phyloP scores from a whole-genome alignment of 1,139 yeast genomes.

The Blastobotrys aristatus region DNA sequence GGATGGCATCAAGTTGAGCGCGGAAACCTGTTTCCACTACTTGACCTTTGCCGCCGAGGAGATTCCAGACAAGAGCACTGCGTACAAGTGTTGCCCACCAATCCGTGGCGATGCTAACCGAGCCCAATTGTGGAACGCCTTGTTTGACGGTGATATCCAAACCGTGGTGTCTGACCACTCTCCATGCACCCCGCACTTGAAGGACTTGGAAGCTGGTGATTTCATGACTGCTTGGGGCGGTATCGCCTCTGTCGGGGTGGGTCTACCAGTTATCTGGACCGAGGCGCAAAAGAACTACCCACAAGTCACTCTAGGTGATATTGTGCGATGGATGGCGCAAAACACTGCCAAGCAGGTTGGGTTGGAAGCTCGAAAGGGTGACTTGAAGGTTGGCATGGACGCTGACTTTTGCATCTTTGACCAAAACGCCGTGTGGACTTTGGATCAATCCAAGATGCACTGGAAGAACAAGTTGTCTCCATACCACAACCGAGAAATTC shows the following conservation, averaged over 20 bases:
- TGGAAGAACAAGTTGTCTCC: conserved; percentile 89
- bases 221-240: conserved; percentile 97
- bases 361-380: conserved; percentile 65
- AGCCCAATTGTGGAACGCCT: conserved; percentile 68
- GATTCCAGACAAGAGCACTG: conserved; percentile 70
- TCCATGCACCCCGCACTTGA: conserved; percentile 90
- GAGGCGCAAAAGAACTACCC: conserved; percentile 49
- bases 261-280: conserved; percentile 74
- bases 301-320: conserved; percentile 49
- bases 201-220: conserved; percentile 76
- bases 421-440: conserved; percentile 49
- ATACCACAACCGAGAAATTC: conserved; percentile 62
- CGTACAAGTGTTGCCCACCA: conserved; percentile 93
- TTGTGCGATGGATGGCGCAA: conserved; percentile 70
- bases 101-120: conserved; percentile 72
- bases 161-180: conserved; percentile 94
- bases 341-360: conserved; percentile 89
- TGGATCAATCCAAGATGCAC: conserved; percentile 54
- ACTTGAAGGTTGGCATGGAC: conserved; percentile 65
- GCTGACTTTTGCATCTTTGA: conserved; percentile 86
- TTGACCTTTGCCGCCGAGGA: conserved; percentile 70
- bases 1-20: conserved; percentile 56
- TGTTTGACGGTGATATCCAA: conserved; percentile 59
- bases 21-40: conserved; percentile 94
- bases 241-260: conserved; percentile 89